Evolutionary conservation across 2,329 filamentous ascomycete genomes (phyloP).

Genomic region (Tolypocladium inflatum): DNA sequence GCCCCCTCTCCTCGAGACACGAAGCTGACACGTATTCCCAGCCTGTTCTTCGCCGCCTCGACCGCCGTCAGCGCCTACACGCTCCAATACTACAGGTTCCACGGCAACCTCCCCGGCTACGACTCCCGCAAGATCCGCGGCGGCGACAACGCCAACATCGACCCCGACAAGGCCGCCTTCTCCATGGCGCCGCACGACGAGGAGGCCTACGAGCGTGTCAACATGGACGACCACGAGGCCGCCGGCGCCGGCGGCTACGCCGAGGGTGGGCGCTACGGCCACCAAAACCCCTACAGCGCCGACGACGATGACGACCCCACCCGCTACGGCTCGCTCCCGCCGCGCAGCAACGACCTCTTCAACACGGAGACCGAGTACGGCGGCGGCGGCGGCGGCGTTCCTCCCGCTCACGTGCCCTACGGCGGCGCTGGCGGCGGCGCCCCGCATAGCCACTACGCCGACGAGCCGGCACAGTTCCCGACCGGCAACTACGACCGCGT

Average conservation of each 20-base stretch:
- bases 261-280: conserved; percentile 23
- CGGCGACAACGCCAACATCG: conserved; percentile 40
- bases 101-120: conserved; percentile 53
- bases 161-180: conserved; percentile 61
- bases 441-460: conserved; percentile 32
- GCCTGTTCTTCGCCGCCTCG: conserved; percentile 44
- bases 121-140: conserved; percentile 35
- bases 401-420: conserved; percentile 13
- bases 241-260: conserved; percentile 19
- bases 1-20: no score
- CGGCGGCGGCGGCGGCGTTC: conserved; percentile 16
- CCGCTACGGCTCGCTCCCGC: conserved; percentile 28
- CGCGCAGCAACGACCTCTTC: conserved; percentile 32
- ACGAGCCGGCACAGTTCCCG: conserved; percentile 45
- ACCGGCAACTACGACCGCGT: conserved; percentile 47
- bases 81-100: conserved; percentile 51
- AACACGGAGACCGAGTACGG: conserved; percentile 42
- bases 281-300: conserved; percentile 26
- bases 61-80: conserved; percentile 51
- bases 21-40: conserved; percentile 15
- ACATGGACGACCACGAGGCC: conserved; percentile 43
- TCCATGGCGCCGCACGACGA: conserved; percentile 59
- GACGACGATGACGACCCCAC: conserved; percentile 28
- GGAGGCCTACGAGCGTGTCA: conserved; percentile 53
- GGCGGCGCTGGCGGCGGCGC: conserved; percentile 21